Evolutionary conservation across 2,329 filamentous ascomycete genomes (phyloP).

Genomic region (Thermothelomyces thermophilus): DNA sequence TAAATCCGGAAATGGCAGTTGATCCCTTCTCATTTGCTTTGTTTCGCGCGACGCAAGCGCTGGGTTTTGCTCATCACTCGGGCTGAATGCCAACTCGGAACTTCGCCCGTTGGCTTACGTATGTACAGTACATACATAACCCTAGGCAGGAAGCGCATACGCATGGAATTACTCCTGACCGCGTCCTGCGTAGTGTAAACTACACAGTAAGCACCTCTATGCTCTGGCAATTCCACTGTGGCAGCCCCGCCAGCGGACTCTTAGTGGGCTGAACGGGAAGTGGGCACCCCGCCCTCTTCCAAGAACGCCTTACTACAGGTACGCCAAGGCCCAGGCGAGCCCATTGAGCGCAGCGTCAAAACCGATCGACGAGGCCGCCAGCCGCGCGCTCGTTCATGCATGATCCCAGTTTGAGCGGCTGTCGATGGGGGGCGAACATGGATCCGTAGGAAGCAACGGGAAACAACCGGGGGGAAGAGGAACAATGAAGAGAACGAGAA

Average conservation of each 20-base stretch:
- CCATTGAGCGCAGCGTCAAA: constrained; percentile 1
- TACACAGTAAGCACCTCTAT: too few relatives aligned
- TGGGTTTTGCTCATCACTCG: background rate
- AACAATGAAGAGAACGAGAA: background rate
- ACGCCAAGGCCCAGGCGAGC: background rate
- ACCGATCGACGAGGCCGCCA: constrained; percentile 17
- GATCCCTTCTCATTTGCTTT: constrained; percentile 7
- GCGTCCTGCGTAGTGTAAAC: too few relatives aligned
- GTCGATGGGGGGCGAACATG: background rate
- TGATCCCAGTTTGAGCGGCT: constrained; percentile 4
- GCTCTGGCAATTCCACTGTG: background rate
- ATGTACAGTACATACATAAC: too few relatives aligned
- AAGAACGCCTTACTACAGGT: constrained; percentile 8
- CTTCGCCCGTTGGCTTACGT: constrained; percentile 3
- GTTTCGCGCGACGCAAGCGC: constrained; percentile 5
- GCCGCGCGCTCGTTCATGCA: constrained; percentile 16
- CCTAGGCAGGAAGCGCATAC: too few relatives aligned
- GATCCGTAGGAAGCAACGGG: background rate
- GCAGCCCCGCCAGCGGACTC: background rate
- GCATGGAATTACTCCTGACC: too few relatives aligned
- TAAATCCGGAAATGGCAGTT: constrained; percentile 8
- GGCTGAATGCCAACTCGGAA: too few relatives aligned
- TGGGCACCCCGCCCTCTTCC: background rate
- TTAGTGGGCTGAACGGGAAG: background rate
- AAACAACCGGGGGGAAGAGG: too few relatives aligned